Base-by-base conservation (phyloP, 2,329 filamentous ascomycete genomes). In the Neonectria punicea region DNA sequence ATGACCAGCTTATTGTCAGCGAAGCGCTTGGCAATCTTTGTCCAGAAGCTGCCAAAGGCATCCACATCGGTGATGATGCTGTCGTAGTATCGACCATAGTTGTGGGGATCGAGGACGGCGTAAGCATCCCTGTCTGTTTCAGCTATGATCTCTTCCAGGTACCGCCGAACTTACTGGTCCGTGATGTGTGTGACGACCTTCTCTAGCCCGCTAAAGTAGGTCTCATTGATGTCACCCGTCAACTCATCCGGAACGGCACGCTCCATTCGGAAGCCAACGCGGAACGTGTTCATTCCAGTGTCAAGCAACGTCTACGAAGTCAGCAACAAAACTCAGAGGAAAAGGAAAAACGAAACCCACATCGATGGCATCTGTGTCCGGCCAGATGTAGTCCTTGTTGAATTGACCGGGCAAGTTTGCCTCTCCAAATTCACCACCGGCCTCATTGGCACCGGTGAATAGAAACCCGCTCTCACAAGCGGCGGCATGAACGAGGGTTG, bases 341-440 rank as follows among this genome's bases (percentile, higher is more conserved):
- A n/a, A 10, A 7, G 2, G 8, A 1, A 6, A 1, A 4, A 0
- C 8, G 2, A n/a, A 8, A 66, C 78, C 70, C 66, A 80, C 79
- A 51, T 76, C 77, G 47, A 88, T 83, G 11, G 83, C 75, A 4
- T 79, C 76, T 16, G 83, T 76, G 53, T 86, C 82, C 2, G 89
- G 89, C 82, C 89, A 92, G 66, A 79, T 89, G 77, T 86, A 92
- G 70, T 92, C 85, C 11, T 77, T 89, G 67, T 84, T 85, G 73
- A 86, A 85, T 0, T 75, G 74, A 18, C 90, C 90, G 0, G 90
- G 89, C 43, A 87, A 82, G 43, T 78, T 83, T 18, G 73, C 78
- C 63, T 85, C 78, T 25, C 89, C 90, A 61, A 92, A 92, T 74
- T 92, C 90, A 53, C 87, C 89, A 44, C 88, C 87, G 20, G 80